A percentile compares a stretch with the other conserved stretches of the same genome.
phyloP scores from a whole-genome alignment of 1,139 yeast species.

The Debaryomycetaceae sp. region DNA sequence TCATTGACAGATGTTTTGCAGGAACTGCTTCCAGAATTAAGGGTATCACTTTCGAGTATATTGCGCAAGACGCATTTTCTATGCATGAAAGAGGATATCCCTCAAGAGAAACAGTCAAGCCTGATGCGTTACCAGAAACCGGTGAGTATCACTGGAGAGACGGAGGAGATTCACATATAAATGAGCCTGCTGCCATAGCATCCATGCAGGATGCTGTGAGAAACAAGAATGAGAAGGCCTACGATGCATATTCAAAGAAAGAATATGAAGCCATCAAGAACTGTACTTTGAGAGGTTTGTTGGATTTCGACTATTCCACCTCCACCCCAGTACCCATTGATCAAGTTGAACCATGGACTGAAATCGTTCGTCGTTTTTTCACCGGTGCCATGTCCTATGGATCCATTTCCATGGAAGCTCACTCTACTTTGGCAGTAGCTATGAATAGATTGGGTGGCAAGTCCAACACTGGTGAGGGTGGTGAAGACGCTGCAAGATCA shows the following conservation, averaged over 20 bases:
- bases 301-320: conserved; percentile 78
- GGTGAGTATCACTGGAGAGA: conserved; percentile 99
- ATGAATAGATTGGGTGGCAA: conserved; percentile 98
- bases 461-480: conserved; percentile 99
- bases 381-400: conserved; percentile 99
- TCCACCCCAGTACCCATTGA: conserved; percentile 83
- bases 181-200: conserved; percentile 94
- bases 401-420: conserved; percentile 97
- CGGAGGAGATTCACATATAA: conserved; percentile 94
- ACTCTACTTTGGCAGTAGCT: conserved; percentile 95
- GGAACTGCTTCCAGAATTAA: conserved; percentile 97
- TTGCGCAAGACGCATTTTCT: conserved; percentile 94
- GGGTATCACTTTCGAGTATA: conserved; percentile 92
- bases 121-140: conserved; percentile 80
- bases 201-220: conserved; percentile 95
- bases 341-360: conserved; percentile 99
- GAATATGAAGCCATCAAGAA: conserved; percentile 89
- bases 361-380: conserved; percentile 92
- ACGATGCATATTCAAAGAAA: conserved; percentile 82
- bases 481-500: conserved; percentile 94
- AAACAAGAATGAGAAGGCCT: conserved; percentile 90
- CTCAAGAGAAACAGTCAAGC: conserved; percentile 64
- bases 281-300: conserved; percentile 90
- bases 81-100: conserved; percentile 94
- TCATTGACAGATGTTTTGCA: conserved; percentile 91